Evolutionary conservation across 805 yeast genomes (phyloP).

Genomic region (Barnettozyma siamensis): DNA sequence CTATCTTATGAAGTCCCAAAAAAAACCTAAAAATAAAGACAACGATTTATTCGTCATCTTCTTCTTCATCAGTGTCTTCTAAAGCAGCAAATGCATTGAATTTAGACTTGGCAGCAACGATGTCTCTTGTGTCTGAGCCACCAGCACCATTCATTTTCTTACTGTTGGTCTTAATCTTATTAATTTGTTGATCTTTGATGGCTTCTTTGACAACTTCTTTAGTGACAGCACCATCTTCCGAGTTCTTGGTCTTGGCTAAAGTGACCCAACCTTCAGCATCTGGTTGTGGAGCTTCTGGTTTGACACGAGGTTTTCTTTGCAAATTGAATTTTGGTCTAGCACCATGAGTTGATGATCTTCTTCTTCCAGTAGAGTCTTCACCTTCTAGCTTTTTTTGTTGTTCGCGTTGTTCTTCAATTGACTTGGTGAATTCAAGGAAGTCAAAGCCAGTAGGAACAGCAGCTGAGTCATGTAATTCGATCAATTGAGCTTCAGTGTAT

Average conservation of each 20-base stretch:
- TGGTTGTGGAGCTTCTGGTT: constrained; percentile 36
- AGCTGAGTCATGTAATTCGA: constrained; percentile 50
- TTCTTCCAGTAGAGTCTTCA: constrained; percentile 30
- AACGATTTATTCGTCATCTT: constrained; percentile 14
- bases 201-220: constrained; percentile 44
- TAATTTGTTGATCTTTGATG: constrained; percentile 28
- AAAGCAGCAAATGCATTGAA: constrained; percentile 84
- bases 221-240: constrained; percentile 44
- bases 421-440: constrained; percentile 55
- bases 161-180: constrained; percentile 62
- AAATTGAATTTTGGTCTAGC: constrained; percentile 52
- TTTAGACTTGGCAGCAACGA: constrained; percentile 54
- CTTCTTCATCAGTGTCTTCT: constrained; percentile 26
- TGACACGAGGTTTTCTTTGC: constrained; percentile 32
- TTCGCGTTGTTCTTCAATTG: constrained; percentile 62
- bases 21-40: constrained; percentile 1
- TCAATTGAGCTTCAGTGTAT: constrained; percentile 69
- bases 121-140: constrained; percentile 69
- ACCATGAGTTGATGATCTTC: constrained; percentile 47
- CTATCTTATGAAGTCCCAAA: background rate
- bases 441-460: constrained; percentile 58
- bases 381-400: constrained; percentile 27
- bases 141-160: constrained; percentile 70
- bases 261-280: constrained; percentile 88
- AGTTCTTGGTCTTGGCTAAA: constrained; percentile 35